These are phyloP conservation scores for Eucalyptus marginata DNA, from an alignment of 345 rosid species.

Conservation along the genomic window DNA sequence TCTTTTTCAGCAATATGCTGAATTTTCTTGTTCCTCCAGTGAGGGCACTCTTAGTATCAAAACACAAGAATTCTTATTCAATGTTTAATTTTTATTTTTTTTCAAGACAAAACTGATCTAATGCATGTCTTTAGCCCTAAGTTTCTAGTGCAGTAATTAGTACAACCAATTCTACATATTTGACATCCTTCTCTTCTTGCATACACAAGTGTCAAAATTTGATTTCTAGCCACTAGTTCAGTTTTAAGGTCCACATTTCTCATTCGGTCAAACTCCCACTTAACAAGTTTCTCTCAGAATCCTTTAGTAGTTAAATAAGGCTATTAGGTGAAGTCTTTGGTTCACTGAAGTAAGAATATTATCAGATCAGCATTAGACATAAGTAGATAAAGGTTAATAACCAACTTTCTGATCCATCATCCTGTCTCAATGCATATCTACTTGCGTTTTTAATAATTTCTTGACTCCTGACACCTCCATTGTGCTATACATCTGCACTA, in stretches of 20 bases:
- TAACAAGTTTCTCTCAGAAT: background rate
- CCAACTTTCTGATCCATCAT: background rate
- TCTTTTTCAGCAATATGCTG: background rate
- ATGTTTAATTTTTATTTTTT: background rate
- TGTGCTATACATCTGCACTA: background rate
- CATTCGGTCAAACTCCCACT: background rate
- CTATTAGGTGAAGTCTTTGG: background rate
- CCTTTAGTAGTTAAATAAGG: background rate
- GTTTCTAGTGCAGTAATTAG: background rate
- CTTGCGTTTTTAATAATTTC: background rate
- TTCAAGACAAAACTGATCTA: background rate
- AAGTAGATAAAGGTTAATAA: background rate
- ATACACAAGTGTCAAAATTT: background rate
- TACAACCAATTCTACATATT: background rate
- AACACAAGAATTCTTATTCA: background rate
- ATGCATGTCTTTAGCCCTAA: background rate
- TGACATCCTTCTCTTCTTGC: background rate
- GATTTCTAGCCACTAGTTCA: background rate
- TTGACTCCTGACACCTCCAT: background rate
- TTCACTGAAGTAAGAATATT: background rate
- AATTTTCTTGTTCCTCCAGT: background rate
- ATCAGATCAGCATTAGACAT: background rate
- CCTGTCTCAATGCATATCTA: background rate
- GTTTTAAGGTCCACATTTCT: background rate
- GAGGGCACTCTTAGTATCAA: background rate